Base-by-base conservation (phyloP, 139 green algal genomes). In the Pseudopediastrum boryanum region DNA sequence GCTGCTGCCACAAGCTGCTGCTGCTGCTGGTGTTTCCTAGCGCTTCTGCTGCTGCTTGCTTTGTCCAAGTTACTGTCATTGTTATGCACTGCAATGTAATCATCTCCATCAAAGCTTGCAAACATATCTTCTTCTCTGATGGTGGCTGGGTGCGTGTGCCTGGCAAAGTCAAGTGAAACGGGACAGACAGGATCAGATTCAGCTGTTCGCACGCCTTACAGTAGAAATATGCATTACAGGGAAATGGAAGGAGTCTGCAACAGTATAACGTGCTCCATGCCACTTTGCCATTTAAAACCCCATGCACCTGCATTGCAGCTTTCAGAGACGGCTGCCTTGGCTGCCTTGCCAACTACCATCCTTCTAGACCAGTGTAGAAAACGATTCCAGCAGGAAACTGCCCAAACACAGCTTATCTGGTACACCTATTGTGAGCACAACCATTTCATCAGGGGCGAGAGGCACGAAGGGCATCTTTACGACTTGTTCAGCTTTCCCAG, bases 101-200 rank as follows among this genome's bases (percentile, higher is more conserved):
- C 46, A 10, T 76, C 68, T 7, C 68, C 68, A 25, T 76, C 68
- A 48, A 64, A 76, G 12, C 31, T 48, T 56, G 43, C 46, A 59
- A 76, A 64, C 68, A 76, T 76, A 35, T 76, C 68, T 25, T 76
- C 68, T 21, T 65, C 68, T 12, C 68, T 21, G 23, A 33, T 38
- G 50, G 4, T 21, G 23, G 48, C 68, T 29, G 35, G 23, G 25
- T 23, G 68, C 68, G 63, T 76, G 31, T 76, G 50, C 68, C 68
- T 75, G 42, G 29, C 16, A 23, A 13, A 56, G 19, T 27, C 33
- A 31, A 31, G 29, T 66, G 56, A 29, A 10, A 3, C 12, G 0
- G 23, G 27, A 66, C 35, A 33, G 59, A 29, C 39, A 61, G 27
- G 44, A 61, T 29, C n/a, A 21, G 42, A 19, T 8, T 29, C 10